A percentile compares a stretch with the other conserved stretches of the same genome.
Evolutionary conservation across 2,329 filamentous ascomycete genomes (phyloP).

Genomic region (Fusarium tricinctum): DNA sequence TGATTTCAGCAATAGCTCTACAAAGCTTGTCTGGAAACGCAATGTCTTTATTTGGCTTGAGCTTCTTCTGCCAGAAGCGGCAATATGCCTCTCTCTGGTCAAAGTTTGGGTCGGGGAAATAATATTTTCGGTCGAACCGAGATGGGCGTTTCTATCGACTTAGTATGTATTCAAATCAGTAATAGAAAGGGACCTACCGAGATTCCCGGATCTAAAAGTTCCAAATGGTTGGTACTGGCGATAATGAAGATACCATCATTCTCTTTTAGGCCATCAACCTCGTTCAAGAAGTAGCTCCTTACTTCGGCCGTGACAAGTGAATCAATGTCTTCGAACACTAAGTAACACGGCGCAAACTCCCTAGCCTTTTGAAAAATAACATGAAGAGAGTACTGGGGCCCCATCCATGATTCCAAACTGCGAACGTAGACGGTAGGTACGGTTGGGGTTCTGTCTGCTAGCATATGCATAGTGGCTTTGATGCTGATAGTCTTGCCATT

Average conservation of each 20-base stretch:
- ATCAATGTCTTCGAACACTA: constrained; percentile 81
- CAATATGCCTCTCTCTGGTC: constrained; percentile 15
- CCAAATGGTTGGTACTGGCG: constrained; percentile 12
- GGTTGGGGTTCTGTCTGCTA: constrained; percentile 63
- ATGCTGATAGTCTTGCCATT: constrained; percentile 80
- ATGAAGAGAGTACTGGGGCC: constrained; percentile 69
- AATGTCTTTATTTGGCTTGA: neutral
- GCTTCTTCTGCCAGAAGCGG: constrained; percentile 3
- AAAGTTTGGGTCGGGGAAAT: constrained; percentile 4
- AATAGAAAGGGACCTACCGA: neutral
- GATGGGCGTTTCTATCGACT: constrained; percentile 4
- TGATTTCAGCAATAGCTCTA: constrained; percentile 2
- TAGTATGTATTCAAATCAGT: too few species aligned
- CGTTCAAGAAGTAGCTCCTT: constrained; percentile 9
- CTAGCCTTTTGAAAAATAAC: constrained; percentile 72
- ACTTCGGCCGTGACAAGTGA: constrained; percentile 69
- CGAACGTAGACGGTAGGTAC: constrained; percentile 10
- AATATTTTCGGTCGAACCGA: constrained; percentile 12
- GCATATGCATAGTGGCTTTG: constrained; percentile 77
- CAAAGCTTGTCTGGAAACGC: neutral
- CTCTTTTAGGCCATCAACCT: constrained; percentile 6
- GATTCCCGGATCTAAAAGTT: constrained; percentile 1
- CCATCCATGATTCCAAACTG: constrained; percentile 58
- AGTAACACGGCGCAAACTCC: constrained; percentile 74
- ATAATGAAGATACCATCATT: constrained; percentile 13